Evolutionary conservation across 176 grass and related monocot genomes (phyloP), one percentile per base, ranked within the genome.

Genomic region (Aegilops bicornis): DNA sequence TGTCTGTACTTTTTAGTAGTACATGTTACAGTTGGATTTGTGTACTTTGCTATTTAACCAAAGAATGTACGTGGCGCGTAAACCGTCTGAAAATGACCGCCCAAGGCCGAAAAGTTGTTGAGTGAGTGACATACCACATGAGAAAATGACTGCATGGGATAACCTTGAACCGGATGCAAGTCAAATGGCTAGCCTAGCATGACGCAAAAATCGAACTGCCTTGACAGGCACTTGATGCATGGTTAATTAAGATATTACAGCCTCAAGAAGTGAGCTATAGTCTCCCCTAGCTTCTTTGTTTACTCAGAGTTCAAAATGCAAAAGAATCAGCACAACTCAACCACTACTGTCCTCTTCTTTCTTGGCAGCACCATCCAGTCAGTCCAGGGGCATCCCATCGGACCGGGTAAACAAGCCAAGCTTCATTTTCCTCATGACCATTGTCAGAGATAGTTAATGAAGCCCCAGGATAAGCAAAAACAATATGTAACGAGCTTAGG

Each of bases 311-410:
- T 68, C 35, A 22, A 86, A 78, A 30, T 77, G 4, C 47, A 86
- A 58, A 74, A 82, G 27, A 73, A 79, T 87, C 64, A 82, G 16
- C 81, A 48, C 10, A 81, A 32, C 36, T 81, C 84, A 91, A 87
- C 85, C 48, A 81, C 89, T 59, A 63, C 76, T 76, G 85, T 91
- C 79, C 59, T 91, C 47, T 59, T 91, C 47, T 59, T 3, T 59
- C 85, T 91, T 75, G 67, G 36, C 45, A 87, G 80, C 85, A 52
- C 39, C 81, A 87, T 84, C 85, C 16, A 7, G 50, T 54, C 16
- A 19, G 50, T 54, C 50, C 85, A 79, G 80, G 80, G 43, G 74
- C 85, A 30, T 27, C 27, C 27, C 27, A 27, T 68, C 87, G 89
- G 80, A 87, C 85, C 10, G 22, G 59, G 75, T 87, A 90, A 87